Percentiles rank a stretch among this genome's conserved stretches.
phyloP scores from a whole-genome alignment of 768 basidiomycete species.

The Tremella fuciformis region DNA sequence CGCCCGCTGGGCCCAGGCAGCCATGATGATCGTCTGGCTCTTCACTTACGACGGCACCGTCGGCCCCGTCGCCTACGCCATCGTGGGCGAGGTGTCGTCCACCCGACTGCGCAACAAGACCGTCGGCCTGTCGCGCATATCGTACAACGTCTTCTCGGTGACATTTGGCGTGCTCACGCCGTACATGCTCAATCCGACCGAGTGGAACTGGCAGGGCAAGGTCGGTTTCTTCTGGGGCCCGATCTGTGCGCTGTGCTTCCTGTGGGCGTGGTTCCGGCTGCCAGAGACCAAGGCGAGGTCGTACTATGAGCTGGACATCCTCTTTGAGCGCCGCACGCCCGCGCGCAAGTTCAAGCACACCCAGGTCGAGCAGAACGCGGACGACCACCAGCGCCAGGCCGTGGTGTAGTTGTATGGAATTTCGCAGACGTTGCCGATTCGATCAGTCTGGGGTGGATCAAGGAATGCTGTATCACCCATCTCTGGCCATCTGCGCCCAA shows the following conservation, averaged over 20 bases:
- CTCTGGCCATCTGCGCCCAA: too few relatives aligned
- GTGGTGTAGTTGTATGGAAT: too few relatives aligned
- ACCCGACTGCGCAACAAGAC: constrained; percentile 46
- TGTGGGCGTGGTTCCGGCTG: constrained; percentile 39
- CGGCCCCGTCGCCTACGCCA: constrained; percentile 36
- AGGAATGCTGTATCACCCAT: too few relatives aligned
- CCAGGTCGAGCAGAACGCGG: constrained; percentile 7
- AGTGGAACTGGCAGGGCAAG: constrained; percentile 17
- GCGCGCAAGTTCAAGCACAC: constrained; percentile 28
- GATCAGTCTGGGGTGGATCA: too few relatives aligned
- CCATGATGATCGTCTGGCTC: constrained; percentile 14
- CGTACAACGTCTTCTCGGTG: constrained; percentile 20
- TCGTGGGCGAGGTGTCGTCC: constrained; percentile 38
- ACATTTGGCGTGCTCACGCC: constrained; percentile 29
- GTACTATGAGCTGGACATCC: constrained; percentile 43
- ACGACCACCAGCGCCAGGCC: neutral
- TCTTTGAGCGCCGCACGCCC: constrained; percentile 35
- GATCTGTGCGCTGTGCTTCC: constrained; percentile 19
- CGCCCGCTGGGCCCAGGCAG: constrained; percentile 20
- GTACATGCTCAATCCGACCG: constrained; percentile 32
- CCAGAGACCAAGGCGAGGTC: constrained; percentile 42
- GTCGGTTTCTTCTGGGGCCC: constrained; percentile 40
- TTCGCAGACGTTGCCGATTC: too few relatives aligned
- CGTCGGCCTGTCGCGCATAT: constrained; percentile 32
- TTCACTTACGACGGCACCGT: constrained; percentile 37